These are phyloP conservation scores for Pelargonium fulgidum DNA, from an alignment of 441 rosid genomes.

Conservation along the genomic window DNA sequence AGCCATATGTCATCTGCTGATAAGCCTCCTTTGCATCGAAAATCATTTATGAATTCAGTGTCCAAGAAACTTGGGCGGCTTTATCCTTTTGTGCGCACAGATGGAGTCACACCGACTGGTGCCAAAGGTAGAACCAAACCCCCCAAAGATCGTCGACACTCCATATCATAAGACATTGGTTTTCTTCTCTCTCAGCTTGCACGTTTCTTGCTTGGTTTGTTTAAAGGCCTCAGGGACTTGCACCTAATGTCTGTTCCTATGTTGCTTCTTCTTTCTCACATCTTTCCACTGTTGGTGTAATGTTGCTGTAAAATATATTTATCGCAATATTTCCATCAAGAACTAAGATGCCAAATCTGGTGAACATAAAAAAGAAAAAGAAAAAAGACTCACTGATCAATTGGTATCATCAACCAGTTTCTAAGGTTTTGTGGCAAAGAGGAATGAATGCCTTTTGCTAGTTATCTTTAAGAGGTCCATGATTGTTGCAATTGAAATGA, in stretches of 20 bases:
- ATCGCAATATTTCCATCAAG: constrained; percentile 7
- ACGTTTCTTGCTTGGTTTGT: constrained; percentile 11
- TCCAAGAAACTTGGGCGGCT: constrained; percentile 74
- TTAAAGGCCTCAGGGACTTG: constrained; percentile 20
- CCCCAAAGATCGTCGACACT: constrained; percentile 70
- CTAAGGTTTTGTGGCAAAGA: too few relatives aligned
- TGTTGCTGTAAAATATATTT: constrained; percentile 32
- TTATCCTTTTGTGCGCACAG: constrained; percentile 49
- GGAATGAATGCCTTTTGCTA: too few relatives aligned
- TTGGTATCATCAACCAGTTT: too few relatives aligned
- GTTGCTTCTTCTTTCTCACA: constrained; percentile 7
- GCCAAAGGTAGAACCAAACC: constrained; percentile 53
- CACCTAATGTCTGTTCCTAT: constrained; percentile 11
- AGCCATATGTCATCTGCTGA: constrained; percentile 35
- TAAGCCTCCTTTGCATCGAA: constrained; percentile 75
- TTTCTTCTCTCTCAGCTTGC: constrained; percentile 4
- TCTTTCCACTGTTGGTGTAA: constrained; percentile 21
- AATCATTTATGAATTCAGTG: constrained; percentile 67
- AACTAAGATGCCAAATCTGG: constrained; percentile 16
- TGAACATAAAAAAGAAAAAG: not conserved
- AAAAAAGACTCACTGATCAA: too few relatives aligned
- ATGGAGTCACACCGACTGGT: constrained; percentile 40
- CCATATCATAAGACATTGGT: constrained; percentile 54
- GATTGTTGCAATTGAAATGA: constrained; percentile 5
- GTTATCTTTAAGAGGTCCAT: not conserved